Base-by-base conservation (phyloP, 176 grass and related monocot species). In the Musa beccarii region DNA sequence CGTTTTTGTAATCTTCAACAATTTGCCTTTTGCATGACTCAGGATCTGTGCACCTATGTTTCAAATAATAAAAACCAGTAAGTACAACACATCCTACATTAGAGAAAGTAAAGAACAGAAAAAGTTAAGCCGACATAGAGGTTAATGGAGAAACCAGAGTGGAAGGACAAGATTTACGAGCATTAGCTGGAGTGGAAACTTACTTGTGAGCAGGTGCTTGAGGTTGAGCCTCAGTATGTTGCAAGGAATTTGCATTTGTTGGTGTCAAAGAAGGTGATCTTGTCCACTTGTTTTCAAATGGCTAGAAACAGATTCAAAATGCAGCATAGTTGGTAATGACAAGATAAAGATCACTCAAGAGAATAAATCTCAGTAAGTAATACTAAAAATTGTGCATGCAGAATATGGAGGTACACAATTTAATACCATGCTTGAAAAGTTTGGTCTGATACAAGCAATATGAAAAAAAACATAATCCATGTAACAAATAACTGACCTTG, bases 251-350 rank as follows among this genome's bases (percentile, higher is more conserved):
- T 13, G 19, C 20, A 15, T 51, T 66, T 77, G 75, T 53, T 2
- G 75, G 6, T 22, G 51, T 24, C 8, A n/a, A 19, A 16, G 87
- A 88, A 19, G 90, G 61, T 10, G 83, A 78, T 69, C 90, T 79
- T 16, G 77, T 83, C 85, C 90, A 93, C 59, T 93, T 93, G 83
- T 98, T 98, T 59, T 96, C 87, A 85, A 96, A 96, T 63, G 87
- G 83, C 93, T 96, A 79, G 1, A 79, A 59, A 25, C 24, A 26
- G 63, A 79, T 19, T n/a, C 67, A 22, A 63, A 81, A 78, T 25
- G 8, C 52, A 63, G 12, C 17, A 63, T 64, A 64, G 12, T 52
- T 76, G 52, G 21, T 64, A 52, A 64, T 52, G 59, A 24, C 0
- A 77, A 52, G 14, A 53, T 66, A 15, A 65, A 77, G 14, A 65